Conservation (phyloP, 176 grass and related monocot species). For the Carex kokanica region DNA sequence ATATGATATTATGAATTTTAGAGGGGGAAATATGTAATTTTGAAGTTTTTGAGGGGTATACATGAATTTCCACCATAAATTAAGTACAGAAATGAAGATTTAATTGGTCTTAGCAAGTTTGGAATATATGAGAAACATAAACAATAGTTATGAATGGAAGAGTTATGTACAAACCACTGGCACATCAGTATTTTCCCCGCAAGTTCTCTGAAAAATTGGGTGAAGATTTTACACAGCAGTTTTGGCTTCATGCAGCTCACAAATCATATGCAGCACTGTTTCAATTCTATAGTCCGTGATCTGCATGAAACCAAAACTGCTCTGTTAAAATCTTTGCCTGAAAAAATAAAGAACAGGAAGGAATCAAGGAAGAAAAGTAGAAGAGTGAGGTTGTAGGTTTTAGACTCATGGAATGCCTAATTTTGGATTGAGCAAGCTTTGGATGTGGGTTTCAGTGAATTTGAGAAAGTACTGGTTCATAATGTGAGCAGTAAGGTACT, state of each 20-base stretch:
- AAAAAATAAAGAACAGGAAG: no score
- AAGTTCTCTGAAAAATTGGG: no score
- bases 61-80: background rate
- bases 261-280: no score
- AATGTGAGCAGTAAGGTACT: background rate
- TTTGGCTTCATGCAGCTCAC: no score
- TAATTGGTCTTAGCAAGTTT: background rate
- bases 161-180: background rate
- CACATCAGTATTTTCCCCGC: no score
- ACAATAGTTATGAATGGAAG: background rate
- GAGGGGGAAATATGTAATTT: no score
- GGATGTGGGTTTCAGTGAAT: background rate
- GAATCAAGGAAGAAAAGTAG: background rate
- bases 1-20: no score
- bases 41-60: no score
- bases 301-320: no score
- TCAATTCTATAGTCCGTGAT: no score
- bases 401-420: background rate
- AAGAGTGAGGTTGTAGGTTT: background rate
- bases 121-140: background rate
- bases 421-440: background rate
- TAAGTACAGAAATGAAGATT: background rate
- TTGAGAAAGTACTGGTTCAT: background rate
- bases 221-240: no score
- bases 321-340: no score